Percentiles rank a stretch among this genome's conserved stretches.
Evolutionary conservation across 2,329 filamentous ascomycete species (phyloP).

Genomic region (Fusarium sp.): DNA sequence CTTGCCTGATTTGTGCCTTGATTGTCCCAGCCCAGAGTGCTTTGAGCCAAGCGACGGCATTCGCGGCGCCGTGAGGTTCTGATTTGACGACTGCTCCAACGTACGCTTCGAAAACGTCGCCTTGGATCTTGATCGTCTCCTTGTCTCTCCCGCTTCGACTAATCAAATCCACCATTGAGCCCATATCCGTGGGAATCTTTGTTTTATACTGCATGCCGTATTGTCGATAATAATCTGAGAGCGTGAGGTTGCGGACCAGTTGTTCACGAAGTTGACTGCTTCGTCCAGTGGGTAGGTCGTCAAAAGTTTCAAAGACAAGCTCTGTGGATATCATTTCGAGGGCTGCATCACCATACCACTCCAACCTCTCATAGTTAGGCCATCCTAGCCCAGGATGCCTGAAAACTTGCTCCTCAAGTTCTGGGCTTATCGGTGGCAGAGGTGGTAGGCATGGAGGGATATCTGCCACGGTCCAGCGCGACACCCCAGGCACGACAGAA

Average conservation of each 20-base stretch:
- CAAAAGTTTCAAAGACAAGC: slow-evolving; percentile 79
- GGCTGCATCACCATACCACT: slow-evolving; percentile 90
- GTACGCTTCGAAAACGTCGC: slow-evolving; percentile 92
- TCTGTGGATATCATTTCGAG: slow-evolving; percentile 80
- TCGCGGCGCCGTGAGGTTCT: slow-evolving; percentile 70
- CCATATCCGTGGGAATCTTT: slow-evolving; percentile 61
- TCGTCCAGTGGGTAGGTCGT: slow-evolving; percentile 70
- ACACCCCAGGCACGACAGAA: slow-evolving; percentile 23
- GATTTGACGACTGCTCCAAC: slow-evolving; percentile 81
- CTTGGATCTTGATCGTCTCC: slow-evolving; percentile 76
- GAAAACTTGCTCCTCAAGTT: slow-evolving; percentile 71
- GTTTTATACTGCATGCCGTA: slow-evolving; percentile 78
- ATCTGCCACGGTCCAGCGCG: slow-evolving; percentile 60
- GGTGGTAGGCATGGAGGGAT: slow-evolving; percentile 63
- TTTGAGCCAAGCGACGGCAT: slow-evolving; percentile 76
- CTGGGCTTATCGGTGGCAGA: slow-evolving; percentile 70
- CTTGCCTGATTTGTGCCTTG: slow-evolving; percentile 60
- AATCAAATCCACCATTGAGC: slow-evolving; percentile 40
- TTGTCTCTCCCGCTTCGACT: slow-evolving; percentile 54
- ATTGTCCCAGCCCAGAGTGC: slow-evolving; percentile 77
- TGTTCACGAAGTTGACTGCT: slow-evolving; percentile 81
- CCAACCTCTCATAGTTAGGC: slow-evolving; percentile 79
- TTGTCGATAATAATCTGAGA: slow-evolving; percentile 73
- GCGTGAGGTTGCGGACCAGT: slow-evolving; percentile 82
- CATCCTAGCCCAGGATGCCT: slow-evolving; percentile 67